Base-by-base conservation (phyloP, 768 basidiomycete species). In the Suillus placidus region DNA sequence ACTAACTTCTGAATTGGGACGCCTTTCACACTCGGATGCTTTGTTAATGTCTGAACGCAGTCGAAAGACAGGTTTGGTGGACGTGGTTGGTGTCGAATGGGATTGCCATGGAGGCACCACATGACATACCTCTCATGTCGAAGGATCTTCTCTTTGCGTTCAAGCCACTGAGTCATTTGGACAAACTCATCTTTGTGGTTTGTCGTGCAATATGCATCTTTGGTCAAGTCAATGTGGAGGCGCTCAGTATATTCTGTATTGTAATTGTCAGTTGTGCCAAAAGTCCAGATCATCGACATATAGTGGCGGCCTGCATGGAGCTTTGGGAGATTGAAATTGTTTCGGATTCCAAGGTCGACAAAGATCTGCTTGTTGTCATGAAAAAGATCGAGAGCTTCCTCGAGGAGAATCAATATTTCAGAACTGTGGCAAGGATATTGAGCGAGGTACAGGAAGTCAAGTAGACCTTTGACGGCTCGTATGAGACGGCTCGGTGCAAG, bases 301-400 rank as follows among this genome's bases (percentile, higher is more conserved):
- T 47, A 47, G 20, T 47, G 45, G 9, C 10, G 2, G 45, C 9
- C 45, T 47, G 45, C 10, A n/a, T 47, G 45, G 10, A 47, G 45
- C 45, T 47, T 47, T n/a, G 45, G 45, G 10, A 47, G 45, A 47
- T 47, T n/a, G n/a, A 47, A 47, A 47, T 47, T 47, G 45, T 47
- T 47, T 47, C 3, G 4, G 9, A 47, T 47, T 47, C 10, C 45
- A n/a, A 47, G 45, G 45, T 47, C 4, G 5, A 47, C n/a, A 12
- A 47, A n/a, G n/a, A 47, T 47, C 45, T 47, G 45, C 45, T 47
- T 47, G 45, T 47, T 47, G n/a, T 47, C 10, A 10, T 47, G 45
- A 12, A 47, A 47, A 47, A 47, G n/a, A 47, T 47, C 10, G 2
- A 47, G 45, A n/a, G 45, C 45, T 47, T 47, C n/a, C n/a, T 12